Percentiles rank a stretch among this genome's conserved stretches.
Conservation (phyloP, 768 basidiomycete species). For the Candolleomyces aberdarensis region DNA sequence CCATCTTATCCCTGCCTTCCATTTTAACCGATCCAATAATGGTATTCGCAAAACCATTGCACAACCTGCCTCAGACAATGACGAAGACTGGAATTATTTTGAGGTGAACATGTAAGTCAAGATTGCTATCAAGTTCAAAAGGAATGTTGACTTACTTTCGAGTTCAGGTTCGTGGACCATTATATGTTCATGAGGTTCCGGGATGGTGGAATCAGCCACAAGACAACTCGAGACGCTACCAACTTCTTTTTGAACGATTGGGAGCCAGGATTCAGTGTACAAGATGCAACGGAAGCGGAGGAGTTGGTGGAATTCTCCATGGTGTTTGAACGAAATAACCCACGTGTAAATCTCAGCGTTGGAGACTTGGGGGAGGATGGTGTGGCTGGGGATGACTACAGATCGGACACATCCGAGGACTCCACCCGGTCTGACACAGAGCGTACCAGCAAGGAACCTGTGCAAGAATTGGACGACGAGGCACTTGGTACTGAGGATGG, state of each 20-base stretch:
- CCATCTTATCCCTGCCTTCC: too few relatives aligned
- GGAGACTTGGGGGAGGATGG: neutral
- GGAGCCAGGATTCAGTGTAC: too few relatives aligned
- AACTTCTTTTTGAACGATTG: neutral
- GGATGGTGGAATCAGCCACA: conserved; percentile 31
- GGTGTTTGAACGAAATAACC: too few relatives aligned
- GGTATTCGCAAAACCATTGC: too few relatives aligned
- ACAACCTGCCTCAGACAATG: too few relatives aligned
- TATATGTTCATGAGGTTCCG: conserved; percentile 32
- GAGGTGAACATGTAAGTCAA: conserved; percentile 39
- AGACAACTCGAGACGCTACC: neutral
- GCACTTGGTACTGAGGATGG: neutral
- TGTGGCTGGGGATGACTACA: neutral
- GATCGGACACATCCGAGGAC: neutral
- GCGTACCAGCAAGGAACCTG: neutral
- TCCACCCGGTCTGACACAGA: neutral
- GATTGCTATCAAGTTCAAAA: conserved; percentile 3
- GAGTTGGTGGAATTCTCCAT: too few relatives aligned
- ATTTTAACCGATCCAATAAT: too few relatives aligned
- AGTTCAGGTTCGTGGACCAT: conserved; percentile 31
- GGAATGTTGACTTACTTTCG: neutral
- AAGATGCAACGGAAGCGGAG: too few relatives aligned
- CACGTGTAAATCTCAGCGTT: too few relatives aligned
- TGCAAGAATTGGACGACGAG: neutral
- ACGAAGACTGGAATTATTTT: too few relatives aligned